Evolutionary conservation across 345 rosid species (phyloP).

Genomic region (Aurinia saxatilis): DNA sequence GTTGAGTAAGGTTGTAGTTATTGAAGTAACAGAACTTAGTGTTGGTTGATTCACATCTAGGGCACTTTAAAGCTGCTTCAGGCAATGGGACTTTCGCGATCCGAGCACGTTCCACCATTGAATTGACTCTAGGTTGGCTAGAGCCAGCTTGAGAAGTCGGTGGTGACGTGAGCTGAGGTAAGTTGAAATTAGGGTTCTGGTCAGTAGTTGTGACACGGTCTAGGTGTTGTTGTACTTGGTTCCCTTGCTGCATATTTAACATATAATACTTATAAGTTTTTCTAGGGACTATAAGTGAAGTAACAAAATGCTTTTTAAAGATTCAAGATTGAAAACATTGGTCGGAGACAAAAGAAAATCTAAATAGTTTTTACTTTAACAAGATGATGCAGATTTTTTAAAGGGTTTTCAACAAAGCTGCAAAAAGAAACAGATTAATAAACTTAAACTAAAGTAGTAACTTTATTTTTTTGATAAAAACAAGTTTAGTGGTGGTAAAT

Average conservation of each 20-base stretch:
- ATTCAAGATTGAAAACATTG: constrained; percentile 14
- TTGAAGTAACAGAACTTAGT: constrained; percentile 85
- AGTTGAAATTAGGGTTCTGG: constrained; percentile 20
- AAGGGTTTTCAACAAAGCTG: constrained; percentile 24
- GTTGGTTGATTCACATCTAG: constrained; percentile 77
- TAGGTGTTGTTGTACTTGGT: constrained; percentile 23
- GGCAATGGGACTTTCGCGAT: constrained; percentile 60
- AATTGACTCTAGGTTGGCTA: constrained; percentile 46
- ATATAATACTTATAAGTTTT: background rate
- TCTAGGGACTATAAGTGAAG: background rate
- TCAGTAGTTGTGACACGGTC: constrained; percentile 12
- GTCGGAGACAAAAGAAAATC: constrained; percentile 4
- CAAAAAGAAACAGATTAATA: constrained; percentile 12
- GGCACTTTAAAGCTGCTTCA: constrained; percentile 60
- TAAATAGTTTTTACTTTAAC: background rate
- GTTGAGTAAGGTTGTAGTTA: constrained; percentile 74
- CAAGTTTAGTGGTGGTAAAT: background rate
- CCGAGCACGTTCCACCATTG: constrained; percentile 69
- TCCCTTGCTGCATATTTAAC: constrained; percentile 20
- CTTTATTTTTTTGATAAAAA: background rate
- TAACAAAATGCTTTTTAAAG: background rate
- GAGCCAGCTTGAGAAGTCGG: constrained; percentile 22
- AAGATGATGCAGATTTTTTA: constrained; percentile 5
- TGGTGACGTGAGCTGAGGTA: constrained; percentile 17
- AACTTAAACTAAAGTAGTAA: constrained; percentile 11